Evolutionary conservation across 768 basidiomycete species (phyloP).

Genomic region (button mushroom (Agaricus bisporus)): DNA sequence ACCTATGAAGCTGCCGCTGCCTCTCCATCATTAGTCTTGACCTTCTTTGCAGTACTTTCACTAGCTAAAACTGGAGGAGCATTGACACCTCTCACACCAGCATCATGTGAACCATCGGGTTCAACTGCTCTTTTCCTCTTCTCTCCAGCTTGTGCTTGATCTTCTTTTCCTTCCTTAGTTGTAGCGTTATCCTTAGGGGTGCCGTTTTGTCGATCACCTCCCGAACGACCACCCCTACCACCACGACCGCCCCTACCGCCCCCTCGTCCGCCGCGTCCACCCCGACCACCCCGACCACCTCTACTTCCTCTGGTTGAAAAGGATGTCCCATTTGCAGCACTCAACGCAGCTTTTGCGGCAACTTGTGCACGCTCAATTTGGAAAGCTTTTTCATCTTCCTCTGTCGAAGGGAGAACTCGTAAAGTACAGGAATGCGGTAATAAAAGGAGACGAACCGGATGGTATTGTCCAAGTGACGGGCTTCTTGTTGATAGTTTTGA

Average conservation of each 20-base stretch:
- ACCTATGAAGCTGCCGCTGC: slow-evolving; percentile 1
- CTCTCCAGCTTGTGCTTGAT: slow-evolving; percentile 47
- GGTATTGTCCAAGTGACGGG: slow-evolving; percentile 61
- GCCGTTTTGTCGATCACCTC: slow-evolving; percentile 31
- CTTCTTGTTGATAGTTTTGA: slow-evolving; percentile 60
- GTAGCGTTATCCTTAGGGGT: slow-evolving; percentile 25
- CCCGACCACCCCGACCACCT: slow-evolving; percentile 28
- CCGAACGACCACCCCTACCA: slow-evolving; percentile 28
- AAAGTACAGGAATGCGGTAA: background rate
- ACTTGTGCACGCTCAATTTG: slow-evolving; percentile 69
- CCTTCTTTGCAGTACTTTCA: slow-evolving; percentile 33
- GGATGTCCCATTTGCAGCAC: slow-evolving; percentile 14
- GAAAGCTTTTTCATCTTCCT: slow-evolving; percentile 67
- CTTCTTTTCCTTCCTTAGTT: slow-evolving; percentile 19
- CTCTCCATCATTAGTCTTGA: slow-evolving; percentile 32
- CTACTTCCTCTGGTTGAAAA: slow-evolving; percentile 15
- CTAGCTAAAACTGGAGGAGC: slow-evolving; percentile 43
- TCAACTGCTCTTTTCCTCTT: slow-evolving; percentile 76
- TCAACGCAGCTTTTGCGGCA: slow-evolving; percentile 45
- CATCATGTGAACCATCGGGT: slow-evolving; percentile 70
- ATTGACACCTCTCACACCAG: slow-evolving; percentile 55
- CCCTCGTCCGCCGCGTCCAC: slow-evolving; percentile 40
- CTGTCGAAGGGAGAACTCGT: slow-evolving; percentile 26
- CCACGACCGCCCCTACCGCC: slow-evolving; percentile 39
- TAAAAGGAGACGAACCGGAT: slow-evolving; percentile 35